Conservation (phyloP, 352 stramenopile species). For the Phytophthora tubulina region DNA sequence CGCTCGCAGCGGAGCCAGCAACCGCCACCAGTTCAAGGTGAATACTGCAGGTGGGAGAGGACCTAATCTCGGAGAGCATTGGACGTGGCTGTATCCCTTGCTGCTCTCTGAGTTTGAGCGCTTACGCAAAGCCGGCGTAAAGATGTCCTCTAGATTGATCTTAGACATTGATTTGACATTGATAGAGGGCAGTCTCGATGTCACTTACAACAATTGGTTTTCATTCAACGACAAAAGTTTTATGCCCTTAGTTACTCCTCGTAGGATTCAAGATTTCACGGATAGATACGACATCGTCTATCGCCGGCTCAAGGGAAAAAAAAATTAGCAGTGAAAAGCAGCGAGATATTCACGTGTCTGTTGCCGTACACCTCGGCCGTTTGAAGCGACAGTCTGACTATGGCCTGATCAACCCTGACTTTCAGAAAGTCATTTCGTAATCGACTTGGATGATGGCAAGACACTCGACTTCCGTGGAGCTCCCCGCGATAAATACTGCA, state of each 20-base stretch:
- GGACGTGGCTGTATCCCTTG: slow-evolving; percentile 2
- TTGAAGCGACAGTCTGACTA: no score
- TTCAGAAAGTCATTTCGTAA: no score
- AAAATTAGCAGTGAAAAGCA: no score
- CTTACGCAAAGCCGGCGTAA: not conserved
- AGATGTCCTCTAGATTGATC: slow-evolving; percentile 1
- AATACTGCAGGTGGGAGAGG: slow-evolving; percentile 5
- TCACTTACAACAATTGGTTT: not conserved
- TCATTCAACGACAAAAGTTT: not conserved
- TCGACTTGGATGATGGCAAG: no score
- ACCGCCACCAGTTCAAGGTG: slow-evolving; percentile 13
- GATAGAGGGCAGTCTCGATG: slow-evolving; percentile 1
- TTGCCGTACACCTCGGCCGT: no score
- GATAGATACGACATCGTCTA: not conserved
- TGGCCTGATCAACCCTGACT: no score
- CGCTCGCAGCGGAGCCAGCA: not conserved
- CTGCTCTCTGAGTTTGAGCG: not conserved
- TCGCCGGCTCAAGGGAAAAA: no score
- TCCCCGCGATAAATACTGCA: no score
- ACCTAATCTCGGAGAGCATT: slow-evolving; percentile 10
- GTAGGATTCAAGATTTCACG: slow-evolving; percentile 9
- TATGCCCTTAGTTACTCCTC: not conserved
- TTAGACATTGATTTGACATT: slow-evolving; percentile 1
- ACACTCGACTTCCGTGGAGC: no score
- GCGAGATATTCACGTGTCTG: no score